Conservation (phyloP, 2,329 filamentous ascomycete genomes). For the Colletotrichum simmondsii region DNA sequence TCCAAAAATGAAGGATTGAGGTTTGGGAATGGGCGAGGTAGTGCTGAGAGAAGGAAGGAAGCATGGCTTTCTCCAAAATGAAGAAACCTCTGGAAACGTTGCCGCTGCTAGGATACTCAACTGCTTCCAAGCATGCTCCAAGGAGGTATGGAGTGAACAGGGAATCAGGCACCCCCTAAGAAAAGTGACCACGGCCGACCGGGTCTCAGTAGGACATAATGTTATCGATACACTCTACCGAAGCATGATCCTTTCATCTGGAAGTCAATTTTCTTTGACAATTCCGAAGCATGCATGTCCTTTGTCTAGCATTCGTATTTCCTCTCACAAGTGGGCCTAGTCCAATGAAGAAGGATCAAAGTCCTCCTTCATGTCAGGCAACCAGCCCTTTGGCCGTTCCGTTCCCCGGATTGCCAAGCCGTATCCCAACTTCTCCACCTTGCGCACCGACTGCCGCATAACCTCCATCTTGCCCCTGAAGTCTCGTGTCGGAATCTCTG, state of each 20-base stretch:
- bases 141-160: neutral
- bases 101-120: neutral
- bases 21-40: neutral
- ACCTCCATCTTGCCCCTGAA: conserved; percentile 85
- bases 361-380: conserved; percentile 74
- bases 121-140: neutral
- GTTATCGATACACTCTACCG: neutral
- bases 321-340: neutral
- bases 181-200: neutral
- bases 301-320: neutral
- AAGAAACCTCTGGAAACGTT: neutral
- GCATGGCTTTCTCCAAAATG: neutral
- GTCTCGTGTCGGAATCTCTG: conserved; percentile 65
- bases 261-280: neutral
- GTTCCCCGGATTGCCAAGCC: conserved; percentile 87
- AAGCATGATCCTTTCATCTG: neutral
- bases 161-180: neutral
- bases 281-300: neutral
- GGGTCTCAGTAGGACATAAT: neutral
- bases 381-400: conserved; percentile 91
- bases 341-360: conserved; percentile 25
- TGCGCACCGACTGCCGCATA: conserved; percentile 89
- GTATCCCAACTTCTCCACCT: conserved; percentile 93
- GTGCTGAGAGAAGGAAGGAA: neutral
- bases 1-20: neutral